phyloP scores from a whole-genome alignment of 2,329 filamentous ascomycete species.

The Fulvia fulva region DNA sequence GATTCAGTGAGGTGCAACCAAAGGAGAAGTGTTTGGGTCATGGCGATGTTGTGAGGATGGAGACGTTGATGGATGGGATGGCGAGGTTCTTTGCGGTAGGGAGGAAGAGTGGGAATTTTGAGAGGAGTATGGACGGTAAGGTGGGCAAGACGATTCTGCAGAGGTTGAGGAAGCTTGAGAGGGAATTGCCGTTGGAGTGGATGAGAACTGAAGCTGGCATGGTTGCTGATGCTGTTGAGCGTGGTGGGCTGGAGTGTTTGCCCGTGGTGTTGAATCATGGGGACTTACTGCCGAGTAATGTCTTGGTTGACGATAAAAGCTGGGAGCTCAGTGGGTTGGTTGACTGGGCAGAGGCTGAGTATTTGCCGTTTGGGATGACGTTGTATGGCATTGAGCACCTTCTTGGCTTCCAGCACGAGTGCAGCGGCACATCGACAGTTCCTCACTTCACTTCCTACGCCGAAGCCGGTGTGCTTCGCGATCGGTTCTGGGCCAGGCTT shows the following conservation, averaged over 20 bases:
- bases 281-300: constrained; percentile 56
- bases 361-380: constrained; percentile 56
- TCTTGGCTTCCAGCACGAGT: constrained; percentile 45
- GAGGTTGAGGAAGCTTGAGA: constrained; percentile 7
- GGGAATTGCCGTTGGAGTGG: neutral
- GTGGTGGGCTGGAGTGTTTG: constrained; percentile 31
- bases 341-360: constrained; percentile 63
- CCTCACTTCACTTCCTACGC: constrained; percentile 42
- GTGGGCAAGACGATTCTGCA: constrained; percentile 8
- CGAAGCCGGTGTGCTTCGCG: constrained; percentile 42
- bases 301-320: constrained; percentile 48
- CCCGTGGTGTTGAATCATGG: constrained; percentile 60
- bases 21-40: neutral
- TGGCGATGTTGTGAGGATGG: neutral
- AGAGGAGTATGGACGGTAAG: constrained; percentile 2
- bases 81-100: constrained; percentile 14
- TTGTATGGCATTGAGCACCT: constrained; percentile 60
- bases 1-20: constrained; percentile 3
- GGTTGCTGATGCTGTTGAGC: constrained; percentile 2
- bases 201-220: constrained; percentile 5
- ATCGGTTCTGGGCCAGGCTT: constrained; percentile 50
- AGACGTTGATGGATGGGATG: constrained; percentile 7
- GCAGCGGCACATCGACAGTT: neutral
- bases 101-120: constrained; percentile 5
- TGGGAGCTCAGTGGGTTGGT: constrained; percentile 53